Evolutionary conservation across 768 basidiomycete species (phyloP), one percentile per base, ranked within the genome.

Genomic region (Auriscalpium orientale): DNA sequence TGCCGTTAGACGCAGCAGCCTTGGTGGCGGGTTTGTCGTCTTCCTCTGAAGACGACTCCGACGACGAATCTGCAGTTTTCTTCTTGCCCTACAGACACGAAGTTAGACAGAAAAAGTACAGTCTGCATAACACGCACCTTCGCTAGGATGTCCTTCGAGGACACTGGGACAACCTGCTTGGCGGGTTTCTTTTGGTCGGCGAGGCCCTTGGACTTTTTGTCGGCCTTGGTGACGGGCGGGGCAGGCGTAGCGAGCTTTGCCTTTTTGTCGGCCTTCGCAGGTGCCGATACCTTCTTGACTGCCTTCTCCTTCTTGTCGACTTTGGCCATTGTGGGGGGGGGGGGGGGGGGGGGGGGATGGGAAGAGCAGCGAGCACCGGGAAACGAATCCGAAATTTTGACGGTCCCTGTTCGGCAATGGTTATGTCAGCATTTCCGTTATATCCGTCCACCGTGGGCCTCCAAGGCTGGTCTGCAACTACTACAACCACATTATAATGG

Each of bases 121-220:
- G 4, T 13, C 40, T 8, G 35, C 11, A 56, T 33, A 40, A 51
- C 33, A 57, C 44, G 22, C 51, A 61, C 75, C 62, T 75, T 79
- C 13, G 71, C 74, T 0, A 76, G 64, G 21, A 75, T 75, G 50
- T 75, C 74, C 58, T 72, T 78, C 13, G 76, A 69, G 4, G 75
- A 73, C 15, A 63, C 60, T n/a, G 70, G 70, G 9, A 63, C 56
- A 51, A 58, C 48, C 36, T 65, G 66, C 56, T 66, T 66, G 45
- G 61, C 55, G 22, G 58, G 48, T 21, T 55, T 33, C 45, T 69
- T 59, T 44, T 64, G 62, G 8, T 61, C 60, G n/a, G 63, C 56
- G 63, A 72, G 72, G 61, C 74, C 72, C 48, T 67, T 71, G n/a
- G 65, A 63, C 60, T 73, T 74, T 59, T 71, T 64, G 53, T 57